phyloP scores from a whole-genome alignment of 2,329 filamentous ascomycete genomes.

The Chaetomium olivaceum region DNA sequence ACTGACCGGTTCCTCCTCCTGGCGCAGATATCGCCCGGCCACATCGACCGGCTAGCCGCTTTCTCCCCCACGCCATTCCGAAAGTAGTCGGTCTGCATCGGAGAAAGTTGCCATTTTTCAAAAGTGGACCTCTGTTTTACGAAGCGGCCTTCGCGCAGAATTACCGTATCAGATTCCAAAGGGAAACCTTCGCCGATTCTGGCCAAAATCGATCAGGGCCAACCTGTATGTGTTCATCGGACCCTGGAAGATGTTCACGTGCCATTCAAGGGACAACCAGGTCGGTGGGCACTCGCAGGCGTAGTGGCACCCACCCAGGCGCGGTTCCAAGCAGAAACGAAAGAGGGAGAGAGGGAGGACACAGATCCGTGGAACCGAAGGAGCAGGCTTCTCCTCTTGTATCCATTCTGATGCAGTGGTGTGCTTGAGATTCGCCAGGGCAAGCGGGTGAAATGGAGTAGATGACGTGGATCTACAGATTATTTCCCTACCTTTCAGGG shows the following conservation, averaged over 20 bases:
- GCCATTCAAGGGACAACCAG: not conserved
- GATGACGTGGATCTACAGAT: not conserved
- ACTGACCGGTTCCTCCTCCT: not conserved
- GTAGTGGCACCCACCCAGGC: not conserved
- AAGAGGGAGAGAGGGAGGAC: not conserved
- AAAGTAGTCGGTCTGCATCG: not conserved
- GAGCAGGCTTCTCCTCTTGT: not conserved
- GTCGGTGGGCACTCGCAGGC: not conserved
- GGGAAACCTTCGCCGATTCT: not conserved
- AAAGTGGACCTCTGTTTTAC: not conserved
- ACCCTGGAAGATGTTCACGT: not conserved
- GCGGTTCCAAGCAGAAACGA: not conserved
- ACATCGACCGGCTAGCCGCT: not conserved
- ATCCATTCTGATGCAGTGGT: not conserved
- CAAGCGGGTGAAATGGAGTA: too few species aligned
- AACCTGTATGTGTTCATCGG: not conserved
- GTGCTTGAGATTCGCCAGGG: not conserved
- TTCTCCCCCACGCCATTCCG: not conserved
- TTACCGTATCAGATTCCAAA: not conserved
- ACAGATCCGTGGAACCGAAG: conserved; percentile 1
- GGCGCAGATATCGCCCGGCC: not conserved
- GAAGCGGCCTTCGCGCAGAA: not conserved
- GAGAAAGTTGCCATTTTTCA: conserved; percentile 9
- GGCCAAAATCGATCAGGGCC: not conserved
- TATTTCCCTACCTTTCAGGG: not conserved